Evolutionary conservation across 2,329 filamentous ascomycete genomes (phyloP).

Genomic region (Tolypocladium paradoxum): DNA sequence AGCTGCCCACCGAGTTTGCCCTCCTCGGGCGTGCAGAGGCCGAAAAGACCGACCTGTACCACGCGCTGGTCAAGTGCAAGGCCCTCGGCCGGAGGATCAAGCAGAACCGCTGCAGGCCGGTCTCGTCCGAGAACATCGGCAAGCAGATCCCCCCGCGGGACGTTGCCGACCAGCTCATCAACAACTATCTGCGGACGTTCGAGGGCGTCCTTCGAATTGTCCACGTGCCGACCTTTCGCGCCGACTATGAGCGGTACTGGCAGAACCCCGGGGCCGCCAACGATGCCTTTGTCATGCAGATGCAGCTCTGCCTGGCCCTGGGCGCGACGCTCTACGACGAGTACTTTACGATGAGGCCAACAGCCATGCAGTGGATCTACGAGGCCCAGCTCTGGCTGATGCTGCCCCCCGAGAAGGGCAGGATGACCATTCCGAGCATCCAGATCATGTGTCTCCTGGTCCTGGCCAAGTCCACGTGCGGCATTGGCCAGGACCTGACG

Average conservation of each 20-base stretch:
- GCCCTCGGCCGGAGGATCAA: conserved; percentile 30
- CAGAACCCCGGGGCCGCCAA: conserved; percentile 26
- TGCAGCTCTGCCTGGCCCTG: conserved; percentile 43
- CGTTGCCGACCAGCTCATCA: conserved; percentile 39
- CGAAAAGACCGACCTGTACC: conserved; percentile 18
- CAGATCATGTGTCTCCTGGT: conserved; percentile 43
- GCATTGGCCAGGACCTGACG: conserved; percentile 36
- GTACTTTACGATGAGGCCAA: conserved; percentile 27
- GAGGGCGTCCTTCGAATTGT: conserved; percentile 47
- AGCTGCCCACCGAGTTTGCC: conserved; percentile 19
- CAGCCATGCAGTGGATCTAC: conserved; percentile 38
- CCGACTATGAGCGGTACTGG: conserved; percentile 42
- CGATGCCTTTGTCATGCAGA: conserved; percentile 36
- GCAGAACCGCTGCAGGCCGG: conserved; percentile 21
- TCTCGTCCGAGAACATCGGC: conserved; percentile 26
- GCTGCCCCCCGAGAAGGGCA: conserved; percentile 34
- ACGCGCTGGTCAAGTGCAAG: conserved; percentile 28
- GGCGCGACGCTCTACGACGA: conserved; percentile 38
- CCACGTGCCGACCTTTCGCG: conserved; percentile 44
- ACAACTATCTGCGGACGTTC: conserved; percentile 42
- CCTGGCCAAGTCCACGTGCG: conserved; percentile 35
- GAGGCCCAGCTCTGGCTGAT: conserved; percentile 42
- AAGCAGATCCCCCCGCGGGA: conserved; percentile 24
- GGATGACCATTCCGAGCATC: conserved; percentile 35
- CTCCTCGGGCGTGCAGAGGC: conserved; percentile 15